Conservation (phyloP, 225 moss, liverwort and hornwort genomes). For the Sphagnum tenellum region DNA sequence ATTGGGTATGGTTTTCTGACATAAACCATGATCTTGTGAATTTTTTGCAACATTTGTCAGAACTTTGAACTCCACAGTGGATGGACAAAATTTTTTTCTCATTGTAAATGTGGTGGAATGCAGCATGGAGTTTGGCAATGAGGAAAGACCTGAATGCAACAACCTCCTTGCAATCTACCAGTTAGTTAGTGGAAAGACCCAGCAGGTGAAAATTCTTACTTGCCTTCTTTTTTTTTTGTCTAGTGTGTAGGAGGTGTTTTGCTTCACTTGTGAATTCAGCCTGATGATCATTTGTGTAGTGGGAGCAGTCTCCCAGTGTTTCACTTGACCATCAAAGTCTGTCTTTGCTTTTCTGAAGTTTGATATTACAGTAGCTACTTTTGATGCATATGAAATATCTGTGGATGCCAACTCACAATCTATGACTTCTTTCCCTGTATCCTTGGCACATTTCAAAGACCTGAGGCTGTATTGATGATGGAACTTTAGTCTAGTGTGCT, state of each 20-base stretch:
- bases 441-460: not conserved
- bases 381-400: no score
- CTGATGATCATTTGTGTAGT: no score
- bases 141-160: conserved; percentile 85
- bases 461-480: not conserved
- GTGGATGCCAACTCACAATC: not conserved
- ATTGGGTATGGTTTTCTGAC: conserved; percentile 43
- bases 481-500: not conserved
- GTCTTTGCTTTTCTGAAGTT: no score
- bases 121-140: conserved; percentile 88
- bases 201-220: conserved; percentile 36
- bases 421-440: not conserved
- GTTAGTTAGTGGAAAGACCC: conserved; percentile 68
- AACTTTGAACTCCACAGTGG: not conserved
- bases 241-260: not conserved
- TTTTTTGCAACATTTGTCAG: not conserved
- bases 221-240: not conserved
- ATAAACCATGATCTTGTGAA: not conserved
- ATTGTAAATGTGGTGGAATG: not conserved
- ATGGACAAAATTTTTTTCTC: not conserved
- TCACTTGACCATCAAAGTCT: no score
- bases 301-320: no score
- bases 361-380: no score
- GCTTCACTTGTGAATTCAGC: not conserved
- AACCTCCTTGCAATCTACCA: conserved; percentile 81